Percentiles rank a stretch among this genome's conserved stretches.
Conservation (phyloP, 371 early-diverging fungal genomes). For the Basidiobolus heterosporus region DNA sequence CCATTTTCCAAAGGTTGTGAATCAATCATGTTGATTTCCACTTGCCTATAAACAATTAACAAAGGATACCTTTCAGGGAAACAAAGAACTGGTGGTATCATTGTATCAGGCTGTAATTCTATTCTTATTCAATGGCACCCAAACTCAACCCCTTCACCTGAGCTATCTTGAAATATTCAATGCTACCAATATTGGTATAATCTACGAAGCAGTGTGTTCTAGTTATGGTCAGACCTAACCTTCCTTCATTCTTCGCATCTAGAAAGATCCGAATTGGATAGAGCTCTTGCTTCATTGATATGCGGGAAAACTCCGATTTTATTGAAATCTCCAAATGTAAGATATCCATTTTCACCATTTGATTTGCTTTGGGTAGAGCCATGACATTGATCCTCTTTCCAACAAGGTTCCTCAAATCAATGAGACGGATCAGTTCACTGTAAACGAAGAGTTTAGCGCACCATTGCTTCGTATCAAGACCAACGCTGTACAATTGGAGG, state of each 20-base stretch:
- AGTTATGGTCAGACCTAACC: background rate
- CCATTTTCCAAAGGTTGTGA: slow-evolving; percentile 28
- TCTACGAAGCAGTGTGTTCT: no score
- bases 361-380: no score
- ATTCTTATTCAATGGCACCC: slow-evolving; percentile 51
- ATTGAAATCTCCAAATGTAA: slow-evolving; percentile 29
- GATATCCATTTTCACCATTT: no score
- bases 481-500: slow-evolving; percentile 58
- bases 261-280: slow-evolving; percentile 49
- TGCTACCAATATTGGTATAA: slow-evolving; percentile 35
- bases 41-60: background rate
- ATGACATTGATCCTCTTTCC: no score
- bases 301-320: slow-evolving; percentile 63
- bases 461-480: slow-evolving; percentile 49
- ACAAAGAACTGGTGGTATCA: slow-evolving; percentile 55
- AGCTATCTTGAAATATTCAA: slow-evolving; percentile 46
- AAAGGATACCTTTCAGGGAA: slow-evolving; percentile 16
- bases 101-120: slow-evolving; percentile 58
- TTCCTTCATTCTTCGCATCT: background rate
- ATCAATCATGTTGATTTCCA: slow-evolving; percentile 7
- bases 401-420: no score
- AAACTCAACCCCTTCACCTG: slow-evolving; percentile 12
- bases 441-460: slow-evolving; percentile 50
- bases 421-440: slow-evolving; percentile 39
- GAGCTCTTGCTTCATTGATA: slow-evolving; percentile 68